A percentile compares a stretch with the other conserved stretches of the same genome.
These are phyloP conservation scores for Graphiopsis chlorocephala DNA, from an alignment of 2,329 filamentous ascomycete genomes.

Conservation along the genomic window DNA sequence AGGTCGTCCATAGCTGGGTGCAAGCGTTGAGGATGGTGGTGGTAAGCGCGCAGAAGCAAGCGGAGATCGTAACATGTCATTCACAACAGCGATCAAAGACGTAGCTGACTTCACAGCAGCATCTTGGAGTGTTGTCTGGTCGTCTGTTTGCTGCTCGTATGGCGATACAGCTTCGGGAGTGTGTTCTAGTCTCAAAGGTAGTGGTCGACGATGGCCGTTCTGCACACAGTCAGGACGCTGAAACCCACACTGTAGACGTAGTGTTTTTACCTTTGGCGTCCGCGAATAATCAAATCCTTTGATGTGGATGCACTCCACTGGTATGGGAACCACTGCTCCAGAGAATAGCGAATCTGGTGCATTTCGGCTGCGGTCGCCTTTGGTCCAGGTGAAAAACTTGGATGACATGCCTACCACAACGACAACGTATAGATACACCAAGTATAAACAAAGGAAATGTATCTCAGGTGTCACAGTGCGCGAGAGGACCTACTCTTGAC, in stretches of 20 bases:
- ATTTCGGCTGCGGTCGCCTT: slow-evolving; percentile 35
- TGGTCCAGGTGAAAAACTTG: slow-evolving; percentile 46
- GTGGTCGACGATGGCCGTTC: slow-evolving; percentile 22
- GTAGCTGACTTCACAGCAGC: slow-evolving; percentile 34
- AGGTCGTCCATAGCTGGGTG: slow-evolving; percentile 37
- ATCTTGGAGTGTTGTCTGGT: slow-evolving; percentile 30
- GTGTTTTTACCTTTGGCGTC: slow-evolving; percentile 20
- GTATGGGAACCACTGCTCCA: slow-evolving; percentile 40
- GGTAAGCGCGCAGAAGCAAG: slow-evolving; percentile 32
- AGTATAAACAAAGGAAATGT: not conserved
- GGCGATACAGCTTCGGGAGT: slow-evolving; percentile 1
- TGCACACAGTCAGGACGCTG: not conserved
- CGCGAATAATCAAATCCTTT: slow-evolving; percentile 26
- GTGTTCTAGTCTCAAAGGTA: slow-evolving; percentile 26
- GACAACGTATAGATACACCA: slow-evolving; percentile 8
- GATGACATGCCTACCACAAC: slow-evolving; percentile 33
- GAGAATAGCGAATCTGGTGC: slow-evolving; percentile 35
- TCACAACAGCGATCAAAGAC: slow-evolving; percentile 40
- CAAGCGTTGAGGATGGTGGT: slow-evolving; percentile 27
- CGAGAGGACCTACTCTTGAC: not conserved
- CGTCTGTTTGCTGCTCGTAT: slow-evolving; percentile 15
- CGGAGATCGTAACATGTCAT: slow-evolving; percentile 44
- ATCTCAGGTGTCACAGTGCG: not conserved
- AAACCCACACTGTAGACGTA: not conserved
- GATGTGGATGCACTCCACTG: slow-evolving; percentile 30